Evolutionary conservation across 2,329 filamentous ascomycete genomes (phyloP), one percentile per base, ranked within the genome.

Genomic region (Monosporascus sp.): DNA sequence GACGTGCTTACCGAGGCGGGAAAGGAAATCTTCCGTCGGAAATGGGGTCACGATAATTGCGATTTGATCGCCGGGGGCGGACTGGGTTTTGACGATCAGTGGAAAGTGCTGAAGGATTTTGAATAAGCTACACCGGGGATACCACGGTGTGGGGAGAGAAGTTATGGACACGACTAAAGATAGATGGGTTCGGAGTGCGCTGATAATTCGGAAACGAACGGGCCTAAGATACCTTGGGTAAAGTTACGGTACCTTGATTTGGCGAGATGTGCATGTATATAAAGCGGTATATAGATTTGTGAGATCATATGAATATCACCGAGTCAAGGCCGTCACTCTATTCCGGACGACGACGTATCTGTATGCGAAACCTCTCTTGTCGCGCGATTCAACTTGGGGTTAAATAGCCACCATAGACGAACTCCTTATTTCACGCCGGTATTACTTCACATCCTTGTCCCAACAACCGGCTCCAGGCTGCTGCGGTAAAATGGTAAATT

Each of bases 21-120:
- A 5, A 63, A 62, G 49, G 62, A 66, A 35, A 56, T 67, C 7
- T 74, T 66, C 54, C 61, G 64, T 9, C 66, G 71, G 54, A 78
- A 78, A 61, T 78, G 76, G 75, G 75, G 75, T 1, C 72, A 76
- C 55, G 60, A 65, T 9, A 70, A 72, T 47, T 79, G 76, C 60
- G 67, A 78, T 55, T 52, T 76, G 31, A 63, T 74, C 24, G 58
- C 51, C 3, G 67, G 65, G 9, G 68, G 63, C 24, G 71, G 70
- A 0, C 52, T 77, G 52, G 63, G 62, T 52, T 59, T 70, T n/a
- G 68, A 68, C 22, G 75, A 79, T 63, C 74, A 75, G 58, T 78
- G 76, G 76, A 67, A 59, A 52, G 74, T 78, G n/a, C 64, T 72
- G 49, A 64, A 70, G 50, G 73, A 76, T 58, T 77, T 46, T 31